phyloP scores from a whole-genome alignment of 2,329 filamentous ascomycete species.

The Colletotrichum higginsianum region DNA sequence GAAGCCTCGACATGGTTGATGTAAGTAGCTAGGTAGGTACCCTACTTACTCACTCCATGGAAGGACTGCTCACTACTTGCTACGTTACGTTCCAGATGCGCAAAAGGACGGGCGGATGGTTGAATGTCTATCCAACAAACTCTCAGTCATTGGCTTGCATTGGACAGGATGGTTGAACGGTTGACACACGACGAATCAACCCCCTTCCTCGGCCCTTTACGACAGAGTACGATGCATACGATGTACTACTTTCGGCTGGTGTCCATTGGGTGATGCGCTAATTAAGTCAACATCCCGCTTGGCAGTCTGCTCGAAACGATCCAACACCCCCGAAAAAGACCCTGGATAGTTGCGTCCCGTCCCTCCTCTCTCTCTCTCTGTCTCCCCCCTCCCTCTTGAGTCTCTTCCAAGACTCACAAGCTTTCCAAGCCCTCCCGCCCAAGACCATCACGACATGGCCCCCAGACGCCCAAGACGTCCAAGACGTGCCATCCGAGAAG shows the following conservation, averaged over 20 bases:
- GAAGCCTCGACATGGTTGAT: not conserved
- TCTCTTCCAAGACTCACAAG: conserved; percentile 21
- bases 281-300: conserved; percentile 17
- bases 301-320: conserved; percentile 18
- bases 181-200: conserved; percentile 9
- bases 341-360: conserved; percentile 17
- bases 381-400: not conserved
- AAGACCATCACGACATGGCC: conserved; percentile 20
- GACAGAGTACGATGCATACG: not conserved
- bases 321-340: conserved; percentile 4
- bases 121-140: not conserved
- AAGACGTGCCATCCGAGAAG: conserved; percentile 30
- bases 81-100: conserved; percentile 10
- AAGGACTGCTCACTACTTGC: no score
- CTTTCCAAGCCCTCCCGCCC: conserved; percentile 28
- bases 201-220: not conserved
- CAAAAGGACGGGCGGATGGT: conserved; percentile 18
- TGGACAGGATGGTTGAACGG: not conserved
- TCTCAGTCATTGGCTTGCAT: no score
- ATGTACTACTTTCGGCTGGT: not conserved
- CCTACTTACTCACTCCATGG: no score
- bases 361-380: no score
- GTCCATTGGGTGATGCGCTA: conserved; percentile 14
- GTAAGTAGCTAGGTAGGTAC: no score
- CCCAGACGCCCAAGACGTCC: conserved; percentile 32